These are phyloP conservation scores for Selenicereus undatus DNA, from an alignment of 148 eudicot species.

Conservation along the genomic window DNA sequence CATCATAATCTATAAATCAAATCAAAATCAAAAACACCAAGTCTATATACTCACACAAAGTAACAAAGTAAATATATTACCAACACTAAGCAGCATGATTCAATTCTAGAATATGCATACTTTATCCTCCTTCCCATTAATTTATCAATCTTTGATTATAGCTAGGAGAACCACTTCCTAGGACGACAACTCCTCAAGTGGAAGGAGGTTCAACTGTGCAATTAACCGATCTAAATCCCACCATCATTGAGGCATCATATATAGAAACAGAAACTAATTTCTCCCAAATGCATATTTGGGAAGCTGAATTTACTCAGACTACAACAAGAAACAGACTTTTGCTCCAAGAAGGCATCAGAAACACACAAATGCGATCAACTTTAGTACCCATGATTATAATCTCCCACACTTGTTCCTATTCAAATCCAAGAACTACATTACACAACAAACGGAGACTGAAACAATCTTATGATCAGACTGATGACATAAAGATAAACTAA, in stretches of 20 bases:
- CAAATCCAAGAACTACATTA: neutral
- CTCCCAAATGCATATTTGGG: neutral
- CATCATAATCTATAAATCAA: neutral
- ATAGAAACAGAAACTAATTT: too few relatives aligned
- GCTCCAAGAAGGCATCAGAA: neutral
- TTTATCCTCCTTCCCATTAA: neutral
- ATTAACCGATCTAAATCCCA: neutral
- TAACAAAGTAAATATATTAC: neutral
- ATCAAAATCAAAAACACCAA: neutral
- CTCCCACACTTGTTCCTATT: neutral
- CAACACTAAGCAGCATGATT: neutral
- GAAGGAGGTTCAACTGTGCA: neutral
- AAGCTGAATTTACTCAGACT: neutral
- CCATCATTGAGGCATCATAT: neutral
- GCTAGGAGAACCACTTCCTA: neutral
- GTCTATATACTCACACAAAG: neutral
- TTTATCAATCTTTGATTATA: neutral
- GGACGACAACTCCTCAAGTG: too few relatives aligned
- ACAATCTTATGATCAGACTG: neutral
- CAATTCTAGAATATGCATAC: neutral
- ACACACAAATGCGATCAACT: neutral
- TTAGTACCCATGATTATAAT: constrained; percentile 1
- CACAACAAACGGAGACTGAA: neutral
- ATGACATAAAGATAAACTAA: neutral
- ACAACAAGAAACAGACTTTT: constrained; percentile 11